phyloP scores from a whole-genome alignment of 2,329 filamentous ascomycete species.

The Trichophyton mentagrophytes region DNA sequence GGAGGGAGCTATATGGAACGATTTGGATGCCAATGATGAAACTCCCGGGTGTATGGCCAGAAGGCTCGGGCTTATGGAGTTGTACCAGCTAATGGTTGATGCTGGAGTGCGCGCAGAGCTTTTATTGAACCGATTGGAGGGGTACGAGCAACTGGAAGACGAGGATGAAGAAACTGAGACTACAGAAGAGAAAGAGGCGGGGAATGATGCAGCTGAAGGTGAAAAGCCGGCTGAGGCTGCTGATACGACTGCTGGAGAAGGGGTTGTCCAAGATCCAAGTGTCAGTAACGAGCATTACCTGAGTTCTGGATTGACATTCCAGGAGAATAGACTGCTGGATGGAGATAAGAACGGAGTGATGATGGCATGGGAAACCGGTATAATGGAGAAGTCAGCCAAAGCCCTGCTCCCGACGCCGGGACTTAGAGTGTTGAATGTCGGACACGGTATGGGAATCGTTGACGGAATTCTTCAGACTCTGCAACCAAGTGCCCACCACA shows the following conservation, averaged over 20 bases:
- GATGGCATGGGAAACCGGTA: conserved; percentile 85
- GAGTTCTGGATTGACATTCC: conserved; percentile 52
- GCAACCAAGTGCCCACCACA: conserved; percentile 59
- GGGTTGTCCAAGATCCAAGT: conserved; percentile 15
- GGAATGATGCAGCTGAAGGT: conserved; percentile 5
- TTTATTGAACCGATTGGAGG: conserved; percentile 67
- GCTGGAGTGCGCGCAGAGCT: conserved; percentile 86
- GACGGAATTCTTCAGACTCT: conserved; percentile 62
- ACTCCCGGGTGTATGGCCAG: conserved; percentile 81
- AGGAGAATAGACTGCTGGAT: conserved; percentile 56
- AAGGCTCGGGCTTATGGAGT: conserved; percentile 49
- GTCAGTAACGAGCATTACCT: conserved; percentile 58
- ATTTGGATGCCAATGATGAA: conserved; percentile 72
- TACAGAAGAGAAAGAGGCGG: conserved; percentile 4
- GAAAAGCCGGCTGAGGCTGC: neutral
- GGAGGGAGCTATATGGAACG: conserved; percentile 94
- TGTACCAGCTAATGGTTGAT: conserved; percentile 76
- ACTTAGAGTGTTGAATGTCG: conserved; percentile 67
- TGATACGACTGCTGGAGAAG: neutral
- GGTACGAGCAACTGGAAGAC: conserved; percentile 56
- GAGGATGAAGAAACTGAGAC: conserved; percentile 18
- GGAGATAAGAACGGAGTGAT: conserved; percentile 70
- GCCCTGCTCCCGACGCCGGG: conserved; percentile 50
- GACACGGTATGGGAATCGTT: conserved; percentile 84
- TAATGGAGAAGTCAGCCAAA: conserved; percentile 67